Evolutionary conservation across 805 yeast genomes (phyloP).

Genomic region (Monosporozyma unispora): DNA sequence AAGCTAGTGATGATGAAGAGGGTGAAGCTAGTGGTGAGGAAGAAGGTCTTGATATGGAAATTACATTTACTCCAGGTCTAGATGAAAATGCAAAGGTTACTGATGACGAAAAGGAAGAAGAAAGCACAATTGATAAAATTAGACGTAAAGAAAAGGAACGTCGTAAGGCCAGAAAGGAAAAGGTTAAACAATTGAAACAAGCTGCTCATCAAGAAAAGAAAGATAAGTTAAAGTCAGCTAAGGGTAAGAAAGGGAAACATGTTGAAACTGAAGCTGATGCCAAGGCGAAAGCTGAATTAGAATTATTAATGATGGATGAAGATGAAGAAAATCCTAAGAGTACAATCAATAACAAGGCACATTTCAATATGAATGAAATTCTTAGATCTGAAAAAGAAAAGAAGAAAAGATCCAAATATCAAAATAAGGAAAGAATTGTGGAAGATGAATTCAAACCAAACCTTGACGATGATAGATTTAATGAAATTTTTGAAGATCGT

Average conservation of each 20-base stretch:
- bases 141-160: conserved; percentile 89
- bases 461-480: conserved; percentile 76
- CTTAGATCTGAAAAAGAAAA: conserved; percentile 63
- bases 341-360: conserved; percentile 38
- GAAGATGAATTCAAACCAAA: conserved; percentile 58
- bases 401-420: conserved; percentile 39
- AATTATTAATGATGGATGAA: conserved; percentile 41
- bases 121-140: conserved; percentile 69
- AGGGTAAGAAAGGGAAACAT: conserved; percentile 16
- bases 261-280: conserved; percentile 28
- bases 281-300: conserved; percentile 59
- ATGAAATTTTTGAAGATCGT: conserved; percentile 72
- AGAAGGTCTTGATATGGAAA: conserved; percentile 83
- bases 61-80: conserved; percentile 87
- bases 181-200: conserved; percentile 52
- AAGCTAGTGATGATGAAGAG: conserved; percentile 35
- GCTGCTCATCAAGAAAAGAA: conserved; percentile 44
- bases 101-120: conserved; percentile 40
- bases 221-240: conserved; percentile 31
- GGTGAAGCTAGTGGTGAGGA: conserved; percentile 36
- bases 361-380: conserved; percentile 73
- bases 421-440: conserved; percentile 40
- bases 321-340: conserved; percentile 37
- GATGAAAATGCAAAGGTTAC: conserved; percentile 30
- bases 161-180: conserved; percentile 73